Evolutionary conservation across 768 basidiomycete genomes (phyloP).

Genomic region (Pulveroboletus sp.): DNA sequence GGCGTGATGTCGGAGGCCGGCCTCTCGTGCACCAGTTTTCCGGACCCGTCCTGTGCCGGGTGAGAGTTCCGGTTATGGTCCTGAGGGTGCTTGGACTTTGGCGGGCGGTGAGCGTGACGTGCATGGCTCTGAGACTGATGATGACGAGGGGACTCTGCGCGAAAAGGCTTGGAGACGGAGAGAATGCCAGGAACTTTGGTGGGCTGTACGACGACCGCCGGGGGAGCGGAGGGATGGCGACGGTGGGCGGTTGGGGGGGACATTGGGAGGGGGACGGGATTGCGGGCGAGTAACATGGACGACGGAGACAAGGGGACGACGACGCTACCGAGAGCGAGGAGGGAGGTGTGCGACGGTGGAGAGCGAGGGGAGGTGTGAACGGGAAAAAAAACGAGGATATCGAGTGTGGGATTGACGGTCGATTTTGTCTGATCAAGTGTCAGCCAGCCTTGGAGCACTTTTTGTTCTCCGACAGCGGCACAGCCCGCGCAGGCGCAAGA

Average conservation of each 20-base stretch:
- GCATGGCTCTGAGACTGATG: constrained; percentile 34
- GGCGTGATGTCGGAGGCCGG: constrained; percentile 28
- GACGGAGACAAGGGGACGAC: neutral
- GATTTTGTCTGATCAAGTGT: constrained; percentile 28
- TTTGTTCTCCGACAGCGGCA: constrained; percentile 33
- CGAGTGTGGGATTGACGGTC: constrained; percentile 24
- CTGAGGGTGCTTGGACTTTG: constrained; percentile 32
- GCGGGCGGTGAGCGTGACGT: constrained; percentile 32
- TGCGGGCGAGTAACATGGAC: constrained; percentile 41
- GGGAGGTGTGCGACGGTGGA: neutral
- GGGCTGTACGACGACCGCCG: constrained; percentile 63
- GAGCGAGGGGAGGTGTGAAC: neutral
- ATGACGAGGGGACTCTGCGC: constrained; percentile 31
- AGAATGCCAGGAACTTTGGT: constrained; percentile 72
- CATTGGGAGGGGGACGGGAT: constrained; percentile 32
- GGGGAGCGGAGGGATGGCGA: constrained; percentile 66
- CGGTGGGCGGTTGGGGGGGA: constrained; percentile 41
- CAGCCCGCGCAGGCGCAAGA: constrained; percentile 27
- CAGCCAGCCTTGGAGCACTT: constrained; percentile 30
- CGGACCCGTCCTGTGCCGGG: constrained; percentile 26
- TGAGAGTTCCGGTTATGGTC: constrained; percentile 18
- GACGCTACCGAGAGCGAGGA: constrained; percentile 12
- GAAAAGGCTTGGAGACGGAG: constrained; percentile 56
- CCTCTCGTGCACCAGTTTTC: constrained; percentile 30
- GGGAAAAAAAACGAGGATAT: constrained; percentile 24